Evolutionary conservation across 345 rosid genomes (phyloP).

Genomic region (Populus alba): DNA sequence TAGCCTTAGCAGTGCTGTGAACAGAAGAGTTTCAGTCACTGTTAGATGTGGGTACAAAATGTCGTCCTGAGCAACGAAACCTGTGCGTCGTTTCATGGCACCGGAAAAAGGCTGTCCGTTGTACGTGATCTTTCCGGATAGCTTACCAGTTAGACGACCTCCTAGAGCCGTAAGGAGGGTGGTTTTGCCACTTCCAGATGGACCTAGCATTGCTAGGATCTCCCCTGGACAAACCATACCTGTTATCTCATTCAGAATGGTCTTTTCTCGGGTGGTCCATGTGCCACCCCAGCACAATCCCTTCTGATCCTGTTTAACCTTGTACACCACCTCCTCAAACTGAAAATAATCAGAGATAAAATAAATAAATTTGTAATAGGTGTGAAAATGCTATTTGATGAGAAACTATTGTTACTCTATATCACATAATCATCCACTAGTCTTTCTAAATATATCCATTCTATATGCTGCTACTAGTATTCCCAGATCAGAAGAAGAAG

Average conservation of each 20-base stretch:
- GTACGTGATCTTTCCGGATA: slow-evolving; percentile 83
- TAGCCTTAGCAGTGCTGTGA: slow-evolving; percentile 83
- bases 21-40: slow-evolving; percentile 78
- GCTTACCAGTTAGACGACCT: slow-evolving; percentile 71
- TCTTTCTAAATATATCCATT: neutral
- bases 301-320: slow-evolving; percentile 62
- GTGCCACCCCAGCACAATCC: slow-evolving; percentile 47
- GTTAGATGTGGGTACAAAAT: slow-evolving; percentile 91
- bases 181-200: slow-evolving; percentile 98
- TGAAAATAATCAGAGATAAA: slow-evolving; percentile 27
- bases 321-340: slow-evolving; percentile 94
- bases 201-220: slow-evolving; percentile 93
- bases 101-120: slow-evolving; percentile 88
- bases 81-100: slow-evolving; percentile 64
- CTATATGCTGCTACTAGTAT: neutral
- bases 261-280: slow-evolving; percentile 67
- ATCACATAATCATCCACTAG: neutral
- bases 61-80: slow-evolving; percentile 93
- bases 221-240: slow-evolving; percentile 91
- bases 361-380: neutral
- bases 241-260: slow-evolving; percentile 71
- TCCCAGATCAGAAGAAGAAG: neutral
- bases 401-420: neutral
- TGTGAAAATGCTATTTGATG: neutral
- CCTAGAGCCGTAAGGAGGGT: slow-evolving; percentile 97